Base-by-base conservation (phyloP, 1,284 basidiomycete species). In the Fereydounia khargensis region DNA sequence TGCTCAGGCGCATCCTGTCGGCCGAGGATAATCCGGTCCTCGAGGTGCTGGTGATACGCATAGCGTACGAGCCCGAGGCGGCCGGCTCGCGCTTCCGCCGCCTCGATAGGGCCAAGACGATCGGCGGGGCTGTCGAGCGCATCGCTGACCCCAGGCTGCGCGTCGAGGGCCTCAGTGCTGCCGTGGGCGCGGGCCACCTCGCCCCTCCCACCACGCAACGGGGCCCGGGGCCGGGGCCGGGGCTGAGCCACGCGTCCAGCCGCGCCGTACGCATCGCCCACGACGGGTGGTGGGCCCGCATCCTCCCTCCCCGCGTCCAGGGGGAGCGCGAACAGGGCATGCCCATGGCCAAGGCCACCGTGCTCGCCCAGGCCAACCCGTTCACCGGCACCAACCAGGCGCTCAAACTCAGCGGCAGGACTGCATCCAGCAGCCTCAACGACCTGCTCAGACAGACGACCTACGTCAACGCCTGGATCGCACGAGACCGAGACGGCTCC, bases 61-160 rank as follows among this genome's bases (percentile, higher is more conserved):
- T 62, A 33, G 42, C 48, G 4, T 51, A 55, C 19, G 58, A 57
- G 30, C 36, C 53, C 4, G 49, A 43, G 6, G 47, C 42, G 18
- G 45, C 42, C 1, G 58, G 58, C 0, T 52, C 48, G 22, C 30
- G 58, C 20, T 47, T 56, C 48, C 35, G 53, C 2, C 16, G 53
- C 7, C 56, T 62, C n/a, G 58, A 57, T 16, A 19, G 58, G 17
- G 50, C 58, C n/a, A 62, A 53, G 44, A 62, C 58, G 31, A 62
- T 62, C 23, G 53, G 49, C 3, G 58, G 58, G 6, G 53, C 58
- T 18, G 53, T 41, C 6, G 49, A 57, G 25, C 21, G 58, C 19
- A 57, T 62, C n/a, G 49, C 42, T 2, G 58, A 62, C 32, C 49
- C 52, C 20, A 19, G 58, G 13, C 38, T 62, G 21, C 32, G 53